Conservation (phyloP, 768 basidiomycete genomes). For the Tylopilus sp. region DNA sequence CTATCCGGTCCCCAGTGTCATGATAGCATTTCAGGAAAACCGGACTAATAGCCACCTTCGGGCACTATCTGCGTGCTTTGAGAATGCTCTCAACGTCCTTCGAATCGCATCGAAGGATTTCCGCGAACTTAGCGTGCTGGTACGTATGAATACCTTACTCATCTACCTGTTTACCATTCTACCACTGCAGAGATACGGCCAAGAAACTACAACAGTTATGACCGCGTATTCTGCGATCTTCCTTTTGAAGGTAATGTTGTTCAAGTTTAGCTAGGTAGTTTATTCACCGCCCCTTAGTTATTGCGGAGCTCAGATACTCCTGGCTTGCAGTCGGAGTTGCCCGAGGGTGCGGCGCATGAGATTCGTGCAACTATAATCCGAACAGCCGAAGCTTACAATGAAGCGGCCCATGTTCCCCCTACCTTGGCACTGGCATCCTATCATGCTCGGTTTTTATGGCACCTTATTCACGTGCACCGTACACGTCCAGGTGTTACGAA, state of each 20-base stretch:
- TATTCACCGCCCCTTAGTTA: slow-evolving; percentile 43
- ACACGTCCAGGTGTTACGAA: slow-evolving; percentile 42
- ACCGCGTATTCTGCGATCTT: slow-evolving; percentile 83
- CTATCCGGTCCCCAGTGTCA: not conserved
- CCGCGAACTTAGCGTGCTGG: slow-evolving; percentile 69
- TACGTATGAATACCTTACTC: slow-evolving; percentile 38
- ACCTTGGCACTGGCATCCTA: slow-evolving; percentile 66
- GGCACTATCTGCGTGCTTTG: slow-evolving; percentile 68
- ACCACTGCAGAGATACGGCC: slow-evolving; percentile 64
- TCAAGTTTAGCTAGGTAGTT: not conserved
- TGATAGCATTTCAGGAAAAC: slow-evolving; percentile 41
- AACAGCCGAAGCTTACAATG: slow-evolving; percentile 76
- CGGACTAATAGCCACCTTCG: slow-evolving; percentile 59
- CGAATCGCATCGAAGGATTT: slow-evolving; percentile 74
- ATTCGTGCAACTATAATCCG: slow-evolving; percentile 63
- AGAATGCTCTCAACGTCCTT: slow-evolving; percentile 68
- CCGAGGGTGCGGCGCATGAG: slow-evolving; percentile 57
- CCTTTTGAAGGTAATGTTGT: slow-evolving; percentile 57
- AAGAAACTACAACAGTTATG: slow-evolving; percentile 84
- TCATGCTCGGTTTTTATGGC: slow-evolving; percentile 76
- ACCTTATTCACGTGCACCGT: slow-evolving; percentile 61
- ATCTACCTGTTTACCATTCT: not conserved
- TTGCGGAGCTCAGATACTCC: slow-evolving; percentile 61
- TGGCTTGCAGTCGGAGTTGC: slow-evolving; percentile 57
- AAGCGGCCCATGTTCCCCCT: slow-evolving; percentile 59